phyloP scores from a whole-genome alignment of 2,329 filamentous ascomycete genomes.

The Fusarium verticillioides region DNA sequence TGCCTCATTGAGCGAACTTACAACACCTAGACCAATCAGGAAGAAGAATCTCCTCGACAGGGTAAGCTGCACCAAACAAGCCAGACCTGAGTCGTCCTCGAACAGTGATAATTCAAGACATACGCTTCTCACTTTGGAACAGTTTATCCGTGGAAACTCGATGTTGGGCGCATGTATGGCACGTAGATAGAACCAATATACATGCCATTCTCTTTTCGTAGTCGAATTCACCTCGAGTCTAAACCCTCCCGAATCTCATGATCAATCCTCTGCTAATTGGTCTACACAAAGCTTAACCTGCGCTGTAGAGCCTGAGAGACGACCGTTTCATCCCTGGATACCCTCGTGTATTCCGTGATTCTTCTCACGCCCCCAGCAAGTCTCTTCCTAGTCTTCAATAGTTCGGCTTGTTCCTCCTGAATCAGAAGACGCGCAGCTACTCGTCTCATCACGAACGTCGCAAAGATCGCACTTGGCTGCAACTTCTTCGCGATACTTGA shows the following conservation, averaged over 20 bases:
- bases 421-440: background rate
- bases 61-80: background rate
- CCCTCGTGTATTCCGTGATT: background rate
- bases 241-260: no score
- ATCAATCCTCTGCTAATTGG: background rate
- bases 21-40: slow-evolving; percentile 24
- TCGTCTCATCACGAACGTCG: background rate
- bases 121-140: background rate
- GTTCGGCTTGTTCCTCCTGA: background rate
- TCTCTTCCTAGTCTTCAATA: slow-evolving; percentile 2
- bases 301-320: background rate
- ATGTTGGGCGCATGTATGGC: no score
- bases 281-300: background rate
- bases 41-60: background rate
- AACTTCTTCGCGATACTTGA: background rate
- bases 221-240: background rate
- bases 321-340: background rate
- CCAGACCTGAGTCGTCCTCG: background rate
- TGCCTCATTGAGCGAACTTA: slow-evolving; percentile 28
- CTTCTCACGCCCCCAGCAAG: background rate
- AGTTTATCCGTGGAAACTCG: no score
- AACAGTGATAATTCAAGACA: no score
- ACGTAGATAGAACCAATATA: background rate
- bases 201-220: background rate
- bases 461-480: background rate